Evolutionary conservation across 2,329 filamentous ascomycete genomes (phyloP).

Genomic region (Xylaria sp.): DNA sequence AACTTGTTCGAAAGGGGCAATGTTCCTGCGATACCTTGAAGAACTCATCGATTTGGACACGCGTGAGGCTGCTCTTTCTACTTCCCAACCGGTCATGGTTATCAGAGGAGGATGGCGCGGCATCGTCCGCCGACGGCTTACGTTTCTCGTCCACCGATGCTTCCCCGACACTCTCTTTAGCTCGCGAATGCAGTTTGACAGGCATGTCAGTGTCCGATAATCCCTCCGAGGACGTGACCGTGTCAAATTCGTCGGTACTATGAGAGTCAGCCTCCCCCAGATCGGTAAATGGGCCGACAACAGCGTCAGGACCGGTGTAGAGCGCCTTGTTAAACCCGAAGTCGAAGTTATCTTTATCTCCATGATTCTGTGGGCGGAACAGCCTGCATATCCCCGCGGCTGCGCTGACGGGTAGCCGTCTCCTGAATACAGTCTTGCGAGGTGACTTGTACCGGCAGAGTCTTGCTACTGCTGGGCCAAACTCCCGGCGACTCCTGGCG

Average conservation of each 20-base stretch:
- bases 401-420: conserved; percentile 5
- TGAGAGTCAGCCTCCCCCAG: conserved; percentile 11
- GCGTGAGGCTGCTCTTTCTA: conserved; percentile 18
- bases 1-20: not conserved
- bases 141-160: not conserved
- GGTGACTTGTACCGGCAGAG: conserved; percentile 28
- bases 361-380: conserved; percentile 6
- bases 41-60: conserved; percentile 26
- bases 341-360: conserved; percentile 6
- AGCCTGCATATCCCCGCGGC: conserved; percentile 19
- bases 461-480: conserved; percentile 23
- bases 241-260: not conserved
- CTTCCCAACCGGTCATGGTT: not conserved
- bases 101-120: not conserved
- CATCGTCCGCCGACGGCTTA: not conserved
- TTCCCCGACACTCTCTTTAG: not conserved
- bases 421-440: conserved; percentile 14
- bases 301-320: conserved; percentile 32
- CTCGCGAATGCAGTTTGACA: not conserved
- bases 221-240: not conserved
- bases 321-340: conserved; percentile 23
- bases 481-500: conserved; percentile 8
- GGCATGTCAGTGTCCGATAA: not conserved
- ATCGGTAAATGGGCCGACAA: conserved; percentile 32
- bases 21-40: conserved; percentile 14